phyloP scores from a whole-genome alignment of 1,139 yeast species.

The Yamadazyma diddensiae region DNA sequence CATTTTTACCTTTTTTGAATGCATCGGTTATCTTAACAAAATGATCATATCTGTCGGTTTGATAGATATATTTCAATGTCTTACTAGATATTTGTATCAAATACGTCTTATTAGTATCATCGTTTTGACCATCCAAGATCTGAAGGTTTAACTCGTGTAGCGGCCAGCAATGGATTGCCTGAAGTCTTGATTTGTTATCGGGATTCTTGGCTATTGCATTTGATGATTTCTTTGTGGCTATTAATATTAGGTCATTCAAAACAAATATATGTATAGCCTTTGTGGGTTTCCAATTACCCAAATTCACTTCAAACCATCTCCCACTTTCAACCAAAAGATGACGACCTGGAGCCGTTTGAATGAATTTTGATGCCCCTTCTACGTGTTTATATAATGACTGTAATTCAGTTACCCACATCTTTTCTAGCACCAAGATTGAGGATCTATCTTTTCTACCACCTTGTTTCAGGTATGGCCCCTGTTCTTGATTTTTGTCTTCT shows the following conservation, averaged over 20 bases:
- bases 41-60: slow-evolving; percentile 62
- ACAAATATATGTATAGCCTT: slow-evolving; percentile 75
- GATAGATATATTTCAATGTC: slow-evolving; percentile 56
- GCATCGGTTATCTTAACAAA: slow-evolving; percentile 56
- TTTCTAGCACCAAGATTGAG: slow-evolving; percentile 69
- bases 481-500: slow-evolving; percentile 26
- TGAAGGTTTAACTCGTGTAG: slow-evolving; percentile 57
- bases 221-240: slow-evolving; percentile 62
- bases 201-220: slow-evolving; percentile 16
- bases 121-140: slow-evolving; percentile 27
- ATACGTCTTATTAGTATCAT: slow-evolving; percentile 28
- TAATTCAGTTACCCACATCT: slow-evolving; percentile 78
- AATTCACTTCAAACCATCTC: slow-evolving; percentile 84
- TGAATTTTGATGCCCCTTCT: slow-evolving; percentile 83
- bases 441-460: slow-evolving; percentile 52
- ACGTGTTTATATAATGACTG: slow-evolving; percentile 74
- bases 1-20: slow-evolving; percentile 64
- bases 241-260: slow-evolving; percentile 70
- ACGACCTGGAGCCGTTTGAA: slow-evolving; percentile 76
- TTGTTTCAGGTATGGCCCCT: slow-evolving; percentile 11
- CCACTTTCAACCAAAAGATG: slow-evolving; percentile 80
- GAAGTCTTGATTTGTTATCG: slow-evolving; percentile 36
- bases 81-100: slow-evolving; percentile 47
- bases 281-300: slow-evolving; percentile 81
- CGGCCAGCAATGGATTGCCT: slow-evolving; percentile 82